Evolutionary conservation across 257 asterid species (phyloP).

Genomic region (Solanum arcanum): DNA sequence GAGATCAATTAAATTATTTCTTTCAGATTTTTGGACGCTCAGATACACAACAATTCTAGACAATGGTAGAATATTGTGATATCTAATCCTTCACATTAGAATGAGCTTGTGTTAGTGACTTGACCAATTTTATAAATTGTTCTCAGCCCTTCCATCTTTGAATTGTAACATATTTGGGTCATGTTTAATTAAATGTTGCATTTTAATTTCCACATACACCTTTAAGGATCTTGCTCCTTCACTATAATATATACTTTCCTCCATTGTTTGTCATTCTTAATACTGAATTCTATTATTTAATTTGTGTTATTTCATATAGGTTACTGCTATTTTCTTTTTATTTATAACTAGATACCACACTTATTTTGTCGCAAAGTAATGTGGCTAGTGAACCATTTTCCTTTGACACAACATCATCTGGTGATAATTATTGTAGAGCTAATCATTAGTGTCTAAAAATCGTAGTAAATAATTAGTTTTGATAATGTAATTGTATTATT

Average conservation of each 20-base stretch:
- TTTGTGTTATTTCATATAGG: background rate
- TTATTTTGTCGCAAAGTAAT: too few species aligned
- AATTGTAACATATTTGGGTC: background rate
- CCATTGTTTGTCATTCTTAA: background rate
- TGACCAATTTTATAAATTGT: background rate
- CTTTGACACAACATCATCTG: too few species aligned
- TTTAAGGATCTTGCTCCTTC: background rate
- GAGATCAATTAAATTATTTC: background rate
- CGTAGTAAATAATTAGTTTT: too few species aligned
- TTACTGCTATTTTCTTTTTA: background rate
- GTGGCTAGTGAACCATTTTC: too few species aligned
- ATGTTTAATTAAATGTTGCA: background rate
- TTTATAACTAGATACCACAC: too few species aligned
- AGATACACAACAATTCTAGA: conserved; percentile 90
- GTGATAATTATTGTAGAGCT: too few species aligned
- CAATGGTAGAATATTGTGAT: conserved; percentile 83
- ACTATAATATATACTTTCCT: background rate
- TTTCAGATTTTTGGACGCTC: conserved; percentile 83
- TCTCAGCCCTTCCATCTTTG: too few species aligned
- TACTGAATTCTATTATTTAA: background rate
- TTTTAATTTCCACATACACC: background rate
- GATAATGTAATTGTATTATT: too few species aligned
- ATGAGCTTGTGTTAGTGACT: too few species aligned
- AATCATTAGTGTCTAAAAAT: too few species aligned
- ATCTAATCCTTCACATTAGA: conserved; percentile 8